A percentile compares a stretch with the other conserved stretches of the same genome.
These are phyloP conservation scores for Lenwebbia sp. DNA, from an alignment of 345 rosid species.

Conservation along the genomic window DNA sequence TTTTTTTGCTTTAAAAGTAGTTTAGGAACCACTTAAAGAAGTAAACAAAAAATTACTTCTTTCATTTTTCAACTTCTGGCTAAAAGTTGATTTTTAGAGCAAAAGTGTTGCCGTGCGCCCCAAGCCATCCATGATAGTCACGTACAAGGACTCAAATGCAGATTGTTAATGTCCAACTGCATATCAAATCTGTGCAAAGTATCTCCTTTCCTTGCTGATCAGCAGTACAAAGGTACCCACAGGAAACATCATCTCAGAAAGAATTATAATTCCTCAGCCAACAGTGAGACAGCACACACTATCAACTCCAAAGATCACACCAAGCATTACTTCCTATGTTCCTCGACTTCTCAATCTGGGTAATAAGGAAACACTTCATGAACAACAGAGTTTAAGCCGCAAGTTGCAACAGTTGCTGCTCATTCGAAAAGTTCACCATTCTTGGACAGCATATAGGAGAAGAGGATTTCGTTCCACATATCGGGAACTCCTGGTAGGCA, in stretches of 20 bases:
- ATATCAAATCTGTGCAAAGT: neutral
- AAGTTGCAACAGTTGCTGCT: neutral
- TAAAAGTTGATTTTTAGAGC: too few relatives aligned
- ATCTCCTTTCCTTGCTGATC: neutral
- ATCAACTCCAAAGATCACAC: neutral
- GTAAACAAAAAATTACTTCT: too few relatives aligned
- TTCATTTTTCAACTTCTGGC: too few relatives aligned
- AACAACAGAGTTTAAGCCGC: neutral
- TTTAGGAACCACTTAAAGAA: too few relatives aligned
- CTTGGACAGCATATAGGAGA: constrained; percentile 21
- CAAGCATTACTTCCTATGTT: neutral
- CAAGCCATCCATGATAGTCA: neutral
- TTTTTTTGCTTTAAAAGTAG: too few relatives aligned
- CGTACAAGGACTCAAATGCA: neutral
- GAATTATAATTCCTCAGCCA: neutral
- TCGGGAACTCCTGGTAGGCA: constrained; percentile 79
- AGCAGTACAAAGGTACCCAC: neutral
- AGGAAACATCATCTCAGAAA: neutral
- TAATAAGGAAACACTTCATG: neutral
- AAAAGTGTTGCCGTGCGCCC: too few relatives aligned
- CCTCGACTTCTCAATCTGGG: neutral
- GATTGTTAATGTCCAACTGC: neutral
- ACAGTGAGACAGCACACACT: neutral
- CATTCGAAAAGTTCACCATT: neutral
- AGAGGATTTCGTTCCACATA: constrained; percentile 49